These are phyloP conservation scores for Tylopilus sp. DNA, from an alignment of 1,284 basidiomycete species.

Conservation along the genomic window DNA sequence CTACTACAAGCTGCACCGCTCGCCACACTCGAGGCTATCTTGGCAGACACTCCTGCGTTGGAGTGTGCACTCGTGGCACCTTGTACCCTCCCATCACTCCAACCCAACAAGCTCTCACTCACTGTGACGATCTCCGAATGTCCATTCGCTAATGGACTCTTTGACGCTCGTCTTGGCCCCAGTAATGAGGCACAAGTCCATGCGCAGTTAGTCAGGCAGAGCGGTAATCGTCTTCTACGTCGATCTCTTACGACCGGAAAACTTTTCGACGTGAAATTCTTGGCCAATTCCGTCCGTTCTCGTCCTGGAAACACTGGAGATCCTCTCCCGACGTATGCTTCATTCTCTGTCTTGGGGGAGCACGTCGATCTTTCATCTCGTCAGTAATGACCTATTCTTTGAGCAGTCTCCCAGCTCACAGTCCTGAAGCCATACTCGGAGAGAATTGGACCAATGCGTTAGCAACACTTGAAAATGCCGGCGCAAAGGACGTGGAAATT, in stretches of 20 bases:
- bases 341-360: slow-evolving; percentile 16
- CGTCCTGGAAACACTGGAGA: neutral
- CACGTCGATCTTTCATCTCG: slow-evolving; percentile 12
- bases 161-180: neutral
- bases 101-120: slow-evolving; percentile 9
- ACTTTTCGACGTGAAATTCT: slow-evolving; percentile 20
- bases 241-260: slow-evolving; percentile 24
- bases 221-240: slow-evolving; percentile 10
- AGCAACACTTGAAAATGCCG: neutral
- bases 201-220: slow-evolving; percentile 6
- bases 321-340: slow-evolving; percentile 15
- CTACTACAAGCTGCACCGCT: no score
- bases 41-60: slow-evolving; percentile 4
- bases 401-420: slow-evolving; percentile 2
- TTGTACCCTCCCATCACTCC: neutral
- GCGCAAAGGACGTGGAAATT: slow-evolving; percentile 9
- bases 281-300: slow-evolving; percentile 8
- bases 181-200: neutral
- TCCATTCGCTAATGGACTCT: slow-evolving; percentile 17
- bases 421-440: slow-evolving; percentile 7
- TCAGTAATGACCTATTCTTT: slow-evolving; percentile 4
- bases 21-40: slow-evolving; percentile 2
- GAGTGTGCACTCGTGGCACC: neutral
- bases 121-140: slow-evolving; percentile 17
- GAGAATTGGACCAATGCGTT: slow-evolving; percentile 11